Evolutionary conservation across 495 filamentous ascomycete species (phyloP), one percentile per base, ranked within the genome.

Genomic region (Penicillium antarcticum): DNA sequence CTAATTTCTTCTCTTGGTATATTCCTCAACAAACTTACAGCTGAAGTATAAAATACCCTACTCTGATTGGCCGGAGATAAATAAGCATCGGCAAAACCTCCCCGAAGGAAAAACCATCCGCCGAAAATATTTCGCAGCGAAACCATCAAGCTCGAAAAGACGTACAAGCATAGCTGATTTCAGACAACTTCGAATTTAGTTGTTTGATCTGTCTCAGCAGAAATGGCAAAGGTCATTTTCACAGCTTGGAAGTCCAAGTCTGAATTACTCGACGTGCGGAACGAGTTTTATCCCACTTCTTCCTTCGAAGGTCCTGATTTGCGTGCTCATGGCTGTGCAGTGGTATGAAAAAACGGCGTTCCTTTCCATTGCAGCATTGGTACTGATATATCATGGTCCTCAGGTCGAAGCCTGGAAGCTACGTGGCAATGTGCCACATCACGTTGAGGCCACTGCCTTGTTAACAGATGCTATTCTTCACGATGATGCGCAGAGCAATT

Each of bases 401-500:
- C 23, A 56, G 79, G 76, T 82, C 17, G 67, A 63, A 29, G 75
- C 72, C 7, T 84, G 80, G 80, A 83, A 83, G 55, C 43, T 81
- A 12, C 83, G 88, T 55, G 88, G 88, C 47, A 83, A 82, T 57
- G 84, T 91, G 38, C 88, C 89, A 24, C 88, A 92, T 70, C 75
- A 89, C 55, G 81, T 95, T 45, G 88, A 92, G 69, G 87, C 86
- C 12, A 95, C 88, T 2, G 88, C 88, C 13, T 73, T 91, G 23
- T 73, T 95, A 49, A 85, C 80, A 33, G 84, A 89, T 53, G 88
- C 88, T 6, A 76, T 87, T 40, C 73, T 95, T 24, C 80, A 82
- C 53, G 87, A 91, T 62, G 76, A 80, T 58, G 68, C 71, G 17
- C 66, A 68, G 52, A 74, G 75, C 29, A 73, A 75, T 45, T 77